Conservation (phyloP, 1,284 basidiomycete genomes). For the Rhodotorula sp. region DNA sequence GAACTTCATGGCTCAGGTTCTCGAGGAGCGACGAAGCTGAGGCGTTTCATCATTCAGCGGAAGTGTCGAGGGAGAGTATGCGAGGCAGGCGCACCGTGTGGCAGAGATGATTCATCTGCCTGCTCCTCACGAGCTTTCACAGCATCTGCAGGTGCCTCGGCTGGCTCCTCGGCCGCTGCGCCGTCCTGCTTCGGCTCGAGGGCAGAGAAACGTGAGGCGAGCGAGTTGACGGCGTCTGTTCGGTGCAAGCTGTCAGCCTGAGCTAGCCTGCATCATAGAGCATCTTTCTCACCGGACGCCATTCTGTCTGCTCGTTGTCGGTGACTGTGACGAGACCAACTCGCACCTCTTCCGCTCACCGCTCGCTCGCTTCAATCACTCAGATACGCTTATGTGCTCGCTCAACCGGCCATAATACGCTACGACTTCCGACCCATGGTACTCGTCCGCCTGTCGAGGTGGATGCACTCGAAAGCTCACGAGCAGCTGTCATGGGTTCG, state of each 20-base stretch:
- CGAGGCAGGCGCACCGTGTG: slow-evolving; percentile 10
- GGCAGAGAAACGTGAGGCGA: slow-evolving; percentile 23
- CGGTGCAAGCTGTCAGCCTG: neutral
- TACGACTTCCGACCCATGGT: neutral
- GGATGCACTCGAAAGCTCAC: neutral
- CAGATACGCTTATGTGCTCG: neutral
- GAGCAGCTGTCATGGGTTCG: neutral
- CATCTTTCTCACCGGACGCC: neutral
- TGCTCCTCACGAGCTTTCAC: neutral
- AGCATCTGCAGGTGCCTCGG: neutral
- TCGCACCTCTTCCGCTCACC: neutral
- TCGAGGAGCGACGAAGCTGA: slow-evolving; percentile 36
- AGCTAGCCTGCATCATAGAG: too few species aligned
- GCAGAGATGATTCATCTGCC: neutral
- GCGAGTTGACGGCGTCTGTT: slow-evolving; percentile 33
- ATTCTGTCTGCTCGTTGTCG: neutral
- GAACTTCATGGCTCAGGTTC: slow-evolving; percentile 38
- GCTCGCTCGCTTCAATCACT: neutral
- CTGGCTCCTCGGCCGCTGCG: neutral
- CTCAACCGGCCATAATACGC: neutral
- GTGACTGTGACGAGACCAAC: too few species aligned
- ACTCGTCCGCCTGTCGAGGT: neutral
- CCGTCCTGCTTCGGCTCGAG: slow-evolving; percentile 12
- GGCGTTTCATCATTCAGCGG: neutral
- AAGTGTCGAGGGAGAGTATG: neutral